Conservation (phyloP, 2,329 filamentous ascomycete species). For the Lasiodiplodia hormozganensis region DNA sequence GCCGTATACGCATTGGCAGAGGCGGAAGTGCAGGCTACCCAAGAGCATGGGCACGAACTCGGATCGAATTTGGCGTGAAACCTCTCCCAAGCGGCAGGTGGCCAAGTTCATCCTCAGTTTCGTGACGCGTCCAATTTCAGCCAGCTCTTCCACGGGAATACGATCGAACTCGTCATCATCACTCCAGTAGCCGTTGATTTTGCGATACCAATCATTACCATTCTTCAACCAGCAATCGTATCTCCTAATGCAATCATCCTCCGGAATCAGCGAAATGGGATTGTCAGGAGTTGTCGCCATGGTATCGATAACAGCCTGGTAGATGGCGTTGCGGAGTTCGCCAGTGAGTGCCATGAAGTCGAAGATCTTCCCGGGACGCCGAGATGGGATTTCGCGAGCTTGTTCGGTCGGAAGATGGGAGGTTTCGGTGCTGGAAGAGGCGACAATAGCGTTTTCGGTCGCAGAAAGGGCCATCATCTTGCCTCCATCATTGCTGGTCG, state of each 20-base stretch:
- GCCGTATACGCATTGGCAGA: not conserved
- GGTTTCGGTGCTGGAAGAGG: not conserved
- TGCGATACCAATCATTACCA: rapidly evolving
- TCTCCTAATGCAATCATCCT: not conserved
- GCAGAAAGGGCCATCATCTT: not conserved
- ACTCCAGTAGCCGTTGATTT: not conserved
- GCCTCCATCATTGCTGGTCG: not conserved
- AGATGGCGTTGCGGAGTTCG: not conserved
- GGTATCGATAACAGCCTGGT: not conserved
- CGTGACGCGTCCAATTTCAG: not conserved
- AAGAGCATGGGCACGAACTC: not conserved
- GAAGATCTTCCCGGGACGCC: not conserved
- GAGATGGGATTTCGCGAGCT: not conserved
- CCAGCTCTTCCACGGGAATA: not conserved
- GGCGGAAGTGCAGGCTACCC: not conserved
- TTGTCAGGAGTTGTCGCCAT: not conserved
- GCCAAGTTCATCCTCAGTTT: not conserved
- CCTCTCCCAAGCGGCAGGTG: not conserved
- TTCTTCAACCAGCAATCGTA: not conserved
- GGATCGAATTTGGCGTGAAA: not conserved
- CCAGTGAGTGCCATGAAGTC: not conserved
- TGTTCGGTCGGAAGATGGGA: not conserved
- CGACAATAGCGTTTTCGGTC: not conserved
- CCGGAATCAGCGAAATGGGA: not conserved
- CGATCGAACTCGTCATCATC: not conserved